A percentile compares a stretch with the other conserved stretches of the same genome.
phyloP scores from a whole-genome alignment of 352 stramenopile species.

The Phytophthora chlamydospora region DNA sequence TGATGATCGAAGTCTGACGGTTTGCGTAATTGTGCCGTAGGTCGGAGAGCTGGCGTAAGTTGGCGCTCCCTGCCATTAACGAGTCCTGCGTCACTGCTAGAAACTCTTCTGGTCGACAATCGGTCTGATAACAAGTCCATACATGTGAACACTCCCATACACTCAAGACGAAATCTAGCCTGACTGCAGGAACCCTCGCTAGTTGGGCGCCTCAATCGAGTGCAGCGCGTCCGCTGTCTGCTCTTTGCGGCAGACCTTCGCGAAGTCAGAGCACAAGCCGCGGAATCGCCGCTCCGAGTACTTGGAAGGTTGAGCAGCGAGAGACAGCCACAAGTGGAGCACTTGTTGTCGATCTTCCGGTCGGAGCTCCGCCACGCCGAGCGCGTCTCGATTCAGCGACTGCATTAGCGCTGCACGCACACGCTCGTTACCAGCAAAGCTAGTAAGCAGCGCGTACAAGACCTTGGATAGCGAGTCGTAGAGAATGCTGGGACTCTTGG shows the following conservation, averaged over 20 bases:
- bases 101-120: conserved; percentile 6
- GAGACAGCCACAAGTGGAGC: conserved; percentile 57
- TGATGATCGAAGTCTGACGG: background rate
- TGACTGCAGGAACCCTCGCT: conserved; percentile 6
- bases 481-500: conserved; percentile 59
- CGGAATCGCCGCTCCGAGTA: conserved; percentile 67
- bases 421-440: conserved; percentile 43
- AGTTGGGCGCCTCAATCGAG: conserved; percentile 53
- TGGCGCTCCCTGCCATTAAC: conserved; percentile 11
- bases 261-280: conserved; percentile 65
- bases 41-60: conserved; percentile 53
- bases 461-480: conserved; percentile 62
- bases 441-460: conserved; percentile 57
- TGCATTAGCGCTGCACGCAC: conserved; percentile 40
- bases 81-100: conserved; percentile 15
- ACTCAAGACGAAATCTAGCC: conserved; percentile 14
- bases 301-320: conserved; percentile 57
- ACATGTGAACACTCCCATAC: conserved; percentile 19
- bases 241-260: conserved; percentile 80
- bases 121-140: conserved; percentile 4
- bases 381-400: conserved; percentile 39
- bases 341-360: conserved; percentile 58
- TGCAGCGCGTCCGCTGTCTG: conserved; percentile 60
- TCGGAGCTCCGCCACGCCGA: conserved; percentile 49
- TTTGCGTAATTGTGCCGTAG: conserved; percentile 27